A percentile compares a stretch with the other conserved stretches of the same genome.
Evolutionary conservation across 257 asterid species (phyloP).

Genomic region (Nicotiana attenuata): DNA sequence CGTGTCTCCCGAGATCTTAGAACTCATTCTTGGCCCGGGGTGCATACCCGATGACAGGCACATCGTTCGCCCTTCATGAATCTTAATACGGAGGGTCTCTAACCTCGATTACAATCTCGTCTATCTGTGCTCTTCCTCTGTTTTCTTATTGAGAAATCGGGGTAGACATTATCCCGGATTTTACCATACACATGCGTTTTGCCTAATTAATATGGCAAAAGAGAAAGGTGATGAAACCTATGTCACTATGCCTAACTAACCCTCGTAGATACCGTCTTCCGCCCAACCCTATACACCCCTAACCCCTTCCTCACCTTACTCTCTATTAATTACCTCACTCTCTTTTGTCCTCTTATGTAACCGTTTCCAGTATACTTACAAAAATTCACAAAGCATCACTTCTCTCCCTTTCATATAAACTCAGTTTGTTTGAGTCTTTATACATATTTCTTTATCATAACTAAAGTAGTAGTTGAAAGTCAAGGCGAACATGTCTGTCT

Average conservation of each 20-base stretch:
- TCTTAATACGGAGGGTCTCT: too few relatives aligned
- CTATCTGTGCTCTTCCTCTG: too few relatives aligned
- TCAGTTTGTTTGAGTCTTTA: not conserved
- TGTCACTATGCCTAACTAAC: constrained; percentile 11
- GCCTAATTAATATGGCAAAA: not conserved
- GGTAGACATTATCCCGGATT: too few relatives aligned
- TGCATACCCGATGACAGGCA: too few relatives aligned
- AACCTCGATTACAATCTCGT: too few relatives aligned
- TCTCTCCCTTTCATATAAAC: not conserved
- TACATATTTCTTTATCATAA: not conserved
- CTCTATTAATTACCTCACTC: not conserved
- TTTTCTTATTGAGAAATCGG: too few relatives aligned
- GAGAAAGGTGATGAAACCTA: constrained; percentile 22
- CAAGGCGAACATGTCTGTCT: constrained; percentile 26
- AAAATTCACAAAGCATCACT: not conserved
- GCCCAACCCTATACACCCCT: constrained; percentile 3
- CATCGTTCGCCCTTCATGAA: too few relatives aligned
- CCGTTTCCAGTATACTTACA: not conserved
- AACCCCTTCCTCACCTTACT: constrained; percentile 14
- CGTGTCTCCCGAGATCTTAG: too few relatives aligned
- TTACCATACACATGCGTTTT: too few relatives aligned
- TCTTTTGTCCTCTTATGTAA: constrained; percentile 17
- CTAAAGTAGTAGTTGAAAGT: not conserved
- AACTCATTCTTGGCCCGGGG: too few relatives aligned
- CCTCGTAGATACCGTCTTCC: constrained; percentile 15